Percentiles rank a stretch among this genome's conserved stretches.
Conservation (phyloP, 768 basidiomycete species). For the Termitomyces sp. region DNA sequence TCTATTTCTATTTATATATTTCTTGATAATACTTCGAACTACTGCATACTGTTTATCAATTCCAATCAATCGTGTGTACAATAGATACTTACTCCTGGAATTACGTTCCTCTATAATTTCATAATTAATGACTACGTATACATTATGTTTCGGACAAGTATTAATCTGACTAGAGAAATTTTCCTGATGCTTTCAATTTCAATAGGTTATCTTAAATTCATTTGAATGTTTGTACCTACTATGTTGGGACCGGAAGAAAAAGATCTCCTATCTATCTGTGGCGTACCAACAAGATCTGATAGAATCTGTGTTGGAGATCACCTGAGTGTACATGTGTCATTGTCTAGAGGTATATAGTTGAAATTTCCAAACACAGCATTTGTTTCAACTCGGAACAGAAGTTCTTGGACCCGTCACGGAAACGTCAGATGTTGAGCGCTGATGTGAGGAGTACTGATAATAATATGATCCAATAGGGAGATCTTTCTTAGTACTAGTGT, state of each 20-base stretch:
- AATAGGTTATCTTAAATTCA: neutral
- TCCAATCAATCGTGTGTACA: constrained; percentile 14
- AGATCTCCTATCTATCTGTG: constrained; percentile 11
- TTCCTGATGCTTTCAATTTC: neutral
- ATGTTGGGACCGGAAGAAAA: neutral
- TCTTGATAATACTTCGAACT: neutral
- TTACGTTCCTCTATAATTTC: constrained; percentile 9
- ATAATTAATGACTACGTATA: neutral
- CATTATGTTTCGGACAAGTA: neutral
- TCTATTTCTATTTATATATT: neutral
- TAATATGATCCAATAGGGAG: constrained; percentile 9
- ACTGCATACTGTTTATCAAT: constrained; percentile 4
- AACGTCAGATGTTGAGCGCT: constrained; percentile 9
- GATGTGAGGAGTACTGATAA: constrained; percentile 7
- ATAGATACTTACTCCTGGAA: constrained; percentile 12
- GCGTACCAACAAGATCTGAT: constrained; percentile 14
- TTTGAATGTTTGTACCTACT: neutral
- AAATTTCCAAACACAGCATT: neutral
- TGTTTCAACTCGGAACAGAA: constrained; percentile 1
- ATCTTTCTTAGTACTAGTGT: constrained; percentile 1
- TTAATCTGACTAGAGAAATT: neutral
- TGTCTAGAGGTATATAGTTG: neutral
- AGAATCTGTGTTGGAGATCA: constrained; percentile 10
- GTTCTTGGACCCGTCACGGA: constrained; percentile 4
- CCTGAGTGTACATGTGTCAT: constrained; percentile 4